Base-by-base conservation (phyloP, 169 alveolate genomes). In the Plasmodium reichenowi region DNA sequence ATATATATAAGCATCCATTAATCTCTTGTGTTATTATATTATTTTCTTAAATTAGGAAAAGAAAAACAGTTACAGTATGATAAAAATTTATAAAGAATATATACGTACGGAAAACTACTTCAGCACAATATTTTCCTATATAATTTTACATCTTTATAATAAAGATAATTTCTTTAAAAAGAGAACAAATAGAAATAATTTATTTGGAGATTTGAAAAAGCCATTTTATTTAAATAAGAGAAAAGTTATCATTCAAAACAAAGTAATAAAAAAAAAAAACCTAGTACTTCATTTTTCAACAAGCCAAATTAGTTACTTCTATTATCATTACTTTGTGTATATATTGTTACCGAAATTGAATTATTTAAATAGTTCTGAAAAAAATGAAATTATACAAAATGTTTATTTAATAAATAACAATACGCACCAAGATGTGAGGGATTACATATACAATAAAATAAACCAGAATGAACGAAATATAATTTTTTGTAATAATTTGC, bases 121-220 rank as follows among this genome's bases (percentile, higher is more conserved):
- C 43, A 86, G 92, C 43, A 66, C 47, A 22, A 71, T 71, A 72
- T 86, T 71, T 73, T 72, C 88, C 9, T 86, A 86, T 24, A 52
- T 86, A 29, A 48, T 86, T 13, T 64, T 72, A 60, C 47, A 50
- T 66, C 29, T 86, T 17, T 43, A 64, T 45, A 86, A 86, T 72
- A 86, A 86, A 73, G 76, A 45, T 22, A 86, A 71, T 54, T 86
- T 86, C 64, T 86, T 86, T 59, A 70, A 86, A 48, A 86, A 86
- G 26, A 59, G 92, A 54, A 12, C 75, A 10, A 3, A 20, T 17
- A 71, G 38, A 45, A 64, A 64, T 38, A 52, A 64, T 20, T 54
- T 86, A 10, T 71, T 58, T 66, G 32, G n/a, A 50, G 62, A 86
- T 64, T 86, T 15, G 50, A 64, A 86, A 86, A 86, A 72, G 47